Percentiles rank a stretch among this genome's conserved stretches.
Evolutionary conservation across 2,329 filamentous ascomycete genomes (phyloP).

Genomic region (Venturia pyrina): DNA sequence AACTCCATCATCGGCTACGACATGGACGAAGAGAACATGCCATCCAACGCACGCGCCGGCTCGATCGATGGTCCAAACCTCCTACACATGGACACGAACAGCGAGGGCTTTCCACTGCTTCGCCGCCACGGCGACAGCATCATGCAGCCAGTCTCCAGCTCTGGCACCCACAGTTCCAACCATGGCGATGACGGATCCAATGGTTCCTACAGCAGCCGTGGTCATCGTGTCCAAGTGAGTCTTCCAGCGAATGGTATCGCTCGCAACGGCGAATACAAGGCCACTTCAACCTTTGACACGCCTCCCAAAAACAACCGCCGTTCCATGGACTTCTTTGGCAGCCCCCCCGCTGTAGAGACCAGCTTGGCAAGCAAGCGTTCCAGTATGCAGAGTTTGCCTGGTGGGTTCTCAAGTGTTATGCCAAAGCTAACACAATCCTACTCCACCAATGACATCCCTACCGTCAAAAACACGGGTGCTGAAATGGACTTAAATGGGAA

Average conservation of each 20-base stretch:
- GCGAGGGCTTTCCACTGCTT: constrained; percentile 82
- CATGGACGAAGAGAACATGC: constrained; percentile 32
- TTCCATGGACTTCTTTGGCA: constrained; percentile 26
- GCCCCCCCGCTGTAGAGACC: background rate
- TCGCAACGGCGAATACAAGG: constrained; percentile 25
- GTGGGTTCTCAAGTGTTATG: constrained; percentile 45
- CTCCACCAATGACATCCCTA: constrained; percentile 82
- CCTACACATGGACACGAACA: constrained; percentile 60
- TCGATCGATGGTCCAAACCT: constrained; percentile 60
- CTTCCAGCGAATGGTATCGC: constrained; percentile 51
- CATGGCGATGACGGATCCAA: constrained; percentile 48
- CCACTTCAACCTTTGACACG: constrained; percentile 26
- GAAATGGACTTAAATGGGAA: constrained; percentile 5
- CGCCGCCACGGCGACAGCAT: constrained; percentile 48
- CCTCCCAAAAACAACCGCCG: constrained; percentile 18
- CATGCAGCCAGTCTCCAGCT: constrained; percentile 66
- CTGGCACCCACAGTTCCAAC: constrained; percentile 66
- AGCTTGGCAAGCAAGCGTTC: constrained; percentile 33
- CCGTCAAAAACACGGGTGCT: constrained; percentile 59
- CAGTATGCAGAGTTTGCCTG: constrained; percentile 47
- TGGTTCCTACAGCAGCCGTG: constrained; percentile 54
- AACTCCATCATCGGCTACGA: constrained; percentile 73
- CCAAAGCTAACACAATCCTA: constrained; percentile 80
- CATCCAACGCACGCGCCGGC: constrained; percentile 36
- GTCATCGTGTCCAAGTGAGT: constrained; percentile 47